Conservation (phyloP, 2,329 filamentous ascomycete genomes). For the Paramyrothecium sp. region DNA sequence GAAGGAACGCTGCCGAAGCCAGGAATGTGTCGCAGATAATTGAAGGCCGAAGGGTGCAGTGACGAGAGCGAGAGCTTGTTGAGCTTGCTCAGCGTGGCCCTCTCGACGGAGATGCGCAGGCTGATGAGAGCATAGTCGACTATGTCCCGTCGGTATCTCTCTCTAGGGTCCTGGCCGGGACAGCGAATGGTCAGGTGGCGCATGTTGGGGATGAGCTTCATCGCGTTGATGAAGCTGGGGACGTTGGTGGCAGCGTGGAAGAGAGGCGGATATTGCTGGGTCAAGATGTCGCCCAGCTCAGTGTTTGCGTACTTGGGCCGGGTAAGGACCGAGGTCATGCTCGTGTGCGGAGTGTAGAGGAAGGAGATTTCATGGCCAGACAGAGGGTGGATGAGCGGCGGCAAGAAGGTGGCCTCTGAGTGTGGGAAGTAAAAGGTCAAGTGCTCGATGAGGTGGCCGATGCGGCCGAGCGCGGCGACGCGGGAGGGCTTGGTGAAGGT, state of each 20-base stretch:
- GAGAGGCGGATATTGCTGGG: conserved; percentile 82
- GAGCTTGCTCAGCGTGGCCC: conserved; percentile 64
- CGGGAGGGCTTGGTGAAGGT: conserved; percentile 74
- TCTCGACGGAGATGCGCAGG: conserved; percentile 78
- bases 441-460: conserved; percentile 77
- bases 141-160: conserved; percentile 71
- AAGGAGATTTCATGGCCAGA: conserved; percentile 79
- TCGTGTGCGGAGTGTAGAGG: conserved; percentile 75
- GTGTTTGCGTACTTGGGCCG: conserved; percentile 77
- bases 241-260: conserved; percentile 91
- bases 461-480: conserved; percentile 70
- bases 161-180: conserved; percentile 66
- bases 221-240: conserved; percentile 74
- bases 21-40: conserved; percentile 72
- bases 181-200: conserved; percentile 75
- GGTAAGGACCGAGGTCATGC: conserved; percentile 58
- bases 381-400: conserved; percentile 76
- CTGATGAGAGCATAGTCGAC: conserved; percentile 91
- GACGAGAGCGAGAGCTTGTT: conserved; percentile 69
- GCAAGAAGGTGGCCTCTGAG: conserved; percentile 74
- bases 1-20: conserved; percentile 75
- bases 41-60: conserved; percentile 72
- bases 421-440: conserved; percentile 78
- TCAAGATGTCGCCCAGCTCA: conserved; percentile 77
- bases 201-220: conserved; percentile 67